A percentile compares a stretch with the other conserved stretches of the same genome.
These are phyloP conservation scores for Phytopythium helicoides DNA, from an alignment of 352 stramenopile species.

Conservation along the genomic window DNA sequence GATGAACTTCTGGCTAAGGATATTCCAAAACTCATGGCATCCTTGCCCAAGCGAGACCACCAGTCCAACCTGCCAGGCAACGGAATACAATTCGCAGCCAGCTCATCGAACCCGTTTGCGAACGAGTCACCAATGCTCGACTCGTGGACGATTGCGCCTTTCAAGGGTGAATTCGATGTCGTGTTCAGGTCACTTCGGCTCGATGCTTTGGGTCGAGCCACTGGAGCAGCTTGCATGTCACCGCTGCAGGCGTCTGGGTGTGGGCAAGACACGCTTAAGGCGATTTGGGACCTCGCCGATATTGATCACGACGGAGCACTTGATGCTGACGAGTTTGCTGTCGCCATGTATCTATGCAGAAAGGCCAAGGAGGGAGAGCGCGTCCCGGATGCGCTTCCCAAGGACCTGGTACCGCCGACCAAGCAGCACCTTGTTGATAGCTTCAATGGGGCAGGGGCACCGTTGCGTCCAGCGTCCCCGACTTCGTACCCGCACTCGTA, in stretches of 20 bases:
- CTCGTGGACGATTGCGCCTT: conserved; percentile 60
- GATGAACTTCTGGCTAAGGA: conserved; percentile 97
- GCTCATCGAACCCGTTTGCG: conserved; percentile 31
- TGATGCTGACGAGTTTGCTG: conserved; percentile 88
- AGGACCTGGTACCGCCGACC: conserved; percentile 54
- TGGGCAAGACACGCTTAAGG: conserved; percentile 67
- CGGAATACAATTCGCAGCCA: conserved; percentile 24
- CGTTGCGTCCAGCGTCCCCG: conserved; percentile 1
- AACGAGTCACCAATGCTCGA: background rate
- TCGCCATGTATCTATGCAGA: conserved; percentile 88
- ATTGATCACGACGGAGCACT: conserved; percentile 87
- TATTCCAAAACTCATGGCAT: conserved; percentile 93
- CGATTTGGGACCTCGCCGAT: conserved; percentile 90
- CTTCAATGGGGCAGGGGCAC: background rate
- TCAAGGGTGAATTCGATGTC: conserved; percentile 81
- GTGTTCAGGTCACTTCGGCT: conserved; percentile 72
- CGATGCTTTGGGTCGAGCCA: conserved; percentile 55
- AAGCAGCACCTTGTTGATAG: conserved; percentile 19
- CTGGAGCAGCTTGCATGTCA: conserved; percentile 72
- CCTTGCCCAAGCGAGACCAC: conserved; percentile 56
- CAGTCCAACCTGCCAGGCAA: conserved; percentile 6
- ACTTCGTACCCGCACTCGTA: too few relatives aligned
- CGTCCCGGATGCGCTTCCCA: conserved; percentile 59
- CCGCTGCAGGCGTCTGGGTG: conserved; percentile 67
- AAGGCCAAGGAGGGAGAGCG: conserved; percentile 70